These are phyloP conservation scores for Malus hybrid DNA, from an alignment of 331 rosid genomes.

Conservation along the genomic window DNA sequence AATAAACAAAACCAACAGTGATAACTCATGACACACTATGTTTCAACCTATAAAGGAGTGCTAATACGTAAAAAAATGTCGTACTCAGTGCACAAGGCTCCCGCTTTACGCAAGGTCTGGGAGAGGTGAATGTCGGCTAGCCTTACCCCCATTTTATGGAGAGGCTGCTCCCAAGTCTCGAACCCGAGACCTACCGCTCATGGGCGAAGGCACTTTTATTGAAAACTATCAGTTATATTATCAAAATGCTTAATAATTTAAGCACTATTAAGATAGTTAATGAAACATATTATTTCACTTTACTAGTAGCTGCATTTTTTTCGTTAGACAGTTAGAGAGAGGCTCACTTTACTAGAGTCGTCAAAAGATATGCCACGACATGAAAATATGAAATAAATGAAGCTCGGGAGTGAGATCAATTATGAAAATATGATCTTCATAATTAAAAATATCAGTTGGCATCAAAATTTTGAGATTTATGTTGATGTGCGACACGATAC, in stretches of 20 bases:
- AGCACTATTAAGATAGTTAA: not conserved
- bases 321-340: not conserved
- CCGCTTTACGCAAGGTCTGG: too few species aligned
- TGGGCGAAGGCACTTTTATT: too few species aligned
- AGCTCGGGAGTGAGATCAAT: not conserved
- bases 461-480: not conserved
- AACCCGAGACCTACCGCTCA: too few species aligned
- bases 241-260: too few species aligned
- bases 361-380: not conserved
- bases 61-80: not conserved
- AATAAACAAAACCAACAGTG: not conserved
- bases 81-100: too few species aligned
- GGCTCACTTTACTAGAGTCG: not conserved
- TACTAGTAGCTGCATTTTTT: not conserved
- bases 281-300: not conserved
- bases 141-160: too few species aligned
- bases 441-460: not conserved
- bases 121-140: too few species aligned
- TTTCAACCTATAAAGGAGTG: not conserved
- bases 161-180: too few species aligned
- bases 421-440: not conserved
- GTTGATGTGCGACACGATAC: slow-evolving; percentile 24
- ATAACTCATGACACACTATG: rapidly evolving
- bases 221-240: too few species aligned
- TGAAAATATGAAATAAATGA: not conserved